These are phyloP conservation scores for Nemania bipapillata DNA, from an alignment of 2,329 filamentous ascomycete species.

Conservation along the genomic window DNA sequence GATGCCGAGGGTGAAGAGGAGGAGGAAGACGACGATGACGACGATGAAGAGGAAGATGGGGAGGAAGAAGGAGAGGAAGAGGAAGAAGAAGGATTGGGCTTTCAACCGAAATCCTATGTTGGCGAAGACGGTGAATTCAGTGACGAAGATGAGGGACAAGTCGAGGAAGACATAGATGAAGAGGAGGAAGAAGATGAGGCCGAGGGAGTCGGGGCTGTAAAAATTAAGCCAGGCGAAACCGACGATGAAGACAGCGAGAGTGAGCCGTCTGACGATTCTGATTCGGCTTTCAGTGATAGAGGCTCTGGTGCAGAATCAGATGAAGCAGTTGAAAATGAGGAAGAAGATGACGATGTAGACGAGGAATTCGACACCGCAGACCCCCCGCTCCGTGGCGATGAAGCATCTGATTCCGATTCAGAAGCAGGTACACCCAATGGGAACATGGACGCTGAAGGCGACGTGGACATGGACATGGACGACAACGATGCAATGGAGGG, in stretches of 20 bases:
- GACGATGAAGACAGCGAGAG: slow-evolving; percentile 58
- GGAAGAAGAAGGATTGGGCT: slow-evolving; percentile 9
- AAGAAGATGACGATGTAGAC: slow-evolving; percentile 47
- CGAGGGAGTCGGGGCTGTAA: slow-evolving; percentile 68
- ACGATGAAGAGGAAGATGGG: slow-evolving; percentile 57
- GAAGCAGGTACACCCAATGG: slow-evolving; percentile 45
- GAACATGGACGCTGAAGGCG: slow-evolving; percentile 45
- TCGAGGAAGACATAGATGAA: slow-evolving; percentile 45
- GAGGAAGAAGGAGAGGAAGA: no score
- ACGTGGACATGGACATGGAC: slow-evolving; percentile 45
- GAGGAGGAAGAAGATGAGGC: slow-evolving; percentile 60
- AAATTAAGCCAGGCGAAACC: slow-evolving; percentile 64
- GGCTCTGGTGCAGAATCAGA: slow-evolving; percentile 51
- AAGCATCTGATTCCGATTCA: slow-evolving; percentile 49
- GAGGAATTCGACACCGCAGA: slow-evolving; percentile 50
- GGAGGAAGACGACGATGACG: slow-evolving; percentile 54
- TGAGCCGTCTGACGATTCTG: slow-evolving; percentile 48
- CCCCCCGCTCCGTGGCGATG: slow-evolving; percentile 43
- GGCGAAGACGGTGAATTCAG: slow-evolving; percentile 47
- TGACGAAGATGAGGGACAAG: slow-evolving; percentile 51
- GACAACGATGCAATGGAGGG: slow-evolving; percentile 42
- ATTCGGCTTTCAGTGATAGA: slow-evolving; percentile 46
- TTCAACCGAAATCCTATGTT: slow-evolving; percentile 28
- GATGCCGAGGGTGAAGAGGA: slow-evolving; percentile 59
- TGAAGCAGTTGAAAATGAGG: slow-evolving; percentile 48